A percentile compares a stretch with the other conserved stretches of the same genome.
These are phyloP conservation scores for Podaxis mareebaensis DNA, from an alignment of 768 basidiomycete species.

Conservation along the genomic window DNA sequence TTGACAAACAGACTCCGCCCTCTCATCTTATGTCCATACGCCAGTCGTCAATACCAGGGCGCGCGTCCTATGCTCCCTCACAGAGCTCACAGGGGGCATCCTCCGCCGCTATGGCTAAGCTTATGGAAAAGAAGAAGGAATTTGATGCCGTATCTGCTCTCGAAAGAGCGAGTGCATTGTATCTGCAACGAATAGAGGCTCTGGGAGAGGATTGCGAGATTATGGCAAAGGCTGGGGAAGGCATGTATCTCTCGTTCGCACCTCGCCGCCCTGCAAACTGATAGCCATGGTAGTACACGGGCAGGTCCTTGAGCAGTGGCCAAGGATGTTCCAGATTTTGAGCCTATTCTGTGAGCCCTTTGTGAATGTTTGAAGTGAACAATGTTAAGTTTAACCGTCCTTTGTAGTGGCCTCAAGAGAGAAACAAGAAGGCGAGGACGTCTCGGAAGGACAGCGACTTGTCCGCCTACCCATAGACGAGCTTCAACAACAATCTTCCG, in stretches of 20 bases:
- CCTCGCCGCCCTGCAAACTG: neutral
- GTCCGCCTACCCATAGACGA: constrained; percentile 78
- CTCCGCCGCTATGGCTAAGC: constrained; percentile 53
- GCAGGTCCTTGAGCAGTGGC: constrained; percentile 79
- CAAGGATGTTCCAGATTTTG: constrained; percentile 79
- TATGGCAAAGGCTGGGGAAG: constrained; percentile 77
- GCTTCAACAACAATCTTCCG: constrained; percentile 38
- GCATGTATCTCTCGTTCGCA: constrained; percentile 33
- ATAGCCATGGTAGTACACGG: constrained; percentile 55
- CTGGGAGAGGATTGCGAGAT: constrained; percentile 72
- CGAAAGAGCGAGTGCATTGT: constrained; percentile 61
- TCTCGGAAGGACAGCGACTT: constrained; percentile 54
- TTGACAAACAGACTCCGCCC: constrained; percentile 8
- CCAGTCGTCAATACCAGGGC: constrained; percentile 52
- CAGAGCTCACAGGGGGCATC: constrained; percentile 39
- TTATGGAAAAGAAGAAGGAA: constrained; percentile 81
- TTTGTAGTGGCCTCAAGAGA: constrained; percentile 52
- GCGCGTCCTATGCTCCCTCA: constrained; percentile 48
- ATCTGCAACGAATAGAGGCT: constrained; percentile 66
- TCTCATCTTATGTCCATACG: constrained; percentile 40
- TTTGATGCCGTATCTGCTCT: constrained; percentile 73
- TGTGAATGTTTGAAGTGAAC: neutral
- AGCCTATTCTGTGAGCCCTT: constrained; percentile 55
- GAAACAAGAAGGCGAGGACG: constrained; percentile 25
- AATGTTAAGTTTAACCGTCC: neutral